These are phyloP conservation scores for Hyaloscypha hepaticicola DNA, from an alignment of 495 filamentous ascomycete species.

Conservation along the genomic window DNA sequence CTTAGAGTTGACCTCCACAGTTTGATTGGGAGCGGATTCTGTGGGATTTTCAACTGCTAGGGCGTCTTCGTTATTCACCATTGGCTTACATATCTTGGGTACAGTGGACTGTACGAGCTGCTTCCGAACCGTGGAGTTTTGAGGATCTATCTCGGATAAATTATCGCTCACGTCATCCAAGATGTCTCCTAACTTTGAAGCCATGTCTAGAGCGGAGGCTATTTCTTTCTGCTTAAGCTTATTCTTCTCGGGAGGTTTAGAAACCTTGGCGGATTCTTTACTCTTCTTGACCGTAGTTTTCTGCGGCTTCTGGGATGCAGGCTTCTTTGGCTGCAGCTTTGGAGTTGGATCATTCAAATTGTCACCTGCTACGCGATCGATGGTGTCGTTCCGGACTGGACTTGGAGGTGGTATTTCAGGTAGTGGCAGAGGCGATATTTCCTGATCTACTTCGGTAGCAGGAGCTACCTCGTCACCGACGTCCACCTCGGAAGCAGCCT, in stretches of 20 bases:
- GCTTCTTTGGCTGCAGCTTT: background rate
- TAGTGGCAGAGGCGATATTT: background rate
- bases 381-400: background rate
- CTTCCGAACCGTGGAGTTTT: background rate
- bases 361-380: background rate
- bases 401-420: background rate
- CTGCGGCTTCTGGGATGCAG: background rate
- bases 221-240: too few species aligned
- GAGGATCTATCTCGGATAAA: background rate
- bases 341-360: slow-evolving; percentile 1
- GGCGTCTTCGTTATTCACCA: background rate
- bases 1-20: background rate
- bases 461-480: background rate
- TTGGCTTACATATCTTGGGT: background rate
- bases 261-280: background rate
- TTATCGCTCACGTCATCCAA: background rate
- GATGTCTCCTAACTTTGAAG: background rate
- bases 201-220: background rate
- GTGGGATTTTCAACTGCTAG: background rate
- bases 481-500: background rate
- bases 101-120: background rate
- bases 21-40: background rate
- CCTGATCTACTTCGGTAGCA: background rate
- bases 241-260: background rate
- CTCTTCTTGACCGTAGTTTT: background rate